A percentile compares a stretch with the other conserved stretches of the same genome.
phyloP scores from a whole-genome alignment of 345 rosid species.

The Salix brachista region DNA sequence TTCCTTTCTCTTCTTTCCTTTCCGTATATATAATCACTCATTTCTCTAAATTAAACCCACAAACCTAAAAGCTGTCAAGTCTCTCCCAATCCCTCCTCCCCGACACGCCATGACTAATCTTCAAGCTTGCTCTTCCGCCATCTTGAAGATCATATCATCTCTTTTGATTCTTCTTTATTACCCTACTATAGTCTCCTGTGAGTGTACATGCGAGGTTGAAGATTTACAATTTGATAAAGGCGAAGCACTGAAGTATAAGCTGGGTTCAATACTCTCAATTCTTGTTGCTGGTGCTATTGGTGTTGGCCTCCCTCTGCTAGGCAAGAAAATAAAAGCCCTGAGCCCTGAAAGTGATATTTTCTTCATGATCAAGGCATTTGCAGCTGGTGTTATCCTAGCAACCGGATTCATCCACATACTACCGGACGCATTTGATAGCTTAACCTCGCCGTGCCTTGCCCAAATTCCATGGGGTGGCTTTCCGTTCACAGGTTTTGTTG shows the following conservation, averaged over 20 bases:
- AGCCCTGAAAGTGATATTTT: slow-evolving; percentile 52
- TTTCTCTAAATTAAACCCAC: no score
- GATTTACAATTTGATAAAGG: neutral
- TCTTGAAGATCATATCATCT: neutral
- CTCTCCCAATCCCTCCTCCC: neutral
- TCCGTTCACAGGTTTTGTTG: slow-evolving; percentile 55
- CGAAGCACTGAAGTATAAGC: slow-evolving; percentile 36
- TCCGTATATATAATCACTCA: neutral
- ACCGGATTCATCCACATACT: slow-evolving; percentile 65
- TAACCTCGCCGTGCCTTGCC: slow-evolving; percentile 48
- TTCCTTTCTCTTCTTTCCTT: neutral
- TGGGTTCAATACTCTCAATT: slow-evolving; percentile 47
- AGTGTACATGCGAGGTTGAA: slow-evolving; percentile 26
- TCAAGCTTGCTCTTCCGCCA: slow-evolving; percentile 1
- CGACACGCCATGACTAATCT: slow-evolving; percentile 5
- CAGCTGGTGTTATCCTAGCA: slow-evolving; percentile 62
- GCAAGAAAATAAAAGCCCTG: slow-evolving; percentile 28
- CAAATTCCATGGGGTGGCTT: slow-evolving; percentile 49
- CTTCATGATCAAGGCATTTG: slow-evolving; percentile 60
- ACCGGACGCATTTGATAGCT: slow-evolving; percentile 51
- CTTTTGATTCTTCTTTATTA: slow-evolving; percentile 11
- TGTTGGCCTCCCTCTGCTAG: slow-evolving; percentile 48
- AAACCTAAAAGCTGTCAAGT: no score
- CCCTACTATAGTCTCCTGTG: slow-evolving; percentile 19
- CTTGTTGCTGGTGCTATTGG: slow-evolving; percentile 52